Evolutionary conservation across 2,329 filamentous ascomycete genomes (phyloP).

Genomic region (Apiospora rasikravindrae): DNA sequence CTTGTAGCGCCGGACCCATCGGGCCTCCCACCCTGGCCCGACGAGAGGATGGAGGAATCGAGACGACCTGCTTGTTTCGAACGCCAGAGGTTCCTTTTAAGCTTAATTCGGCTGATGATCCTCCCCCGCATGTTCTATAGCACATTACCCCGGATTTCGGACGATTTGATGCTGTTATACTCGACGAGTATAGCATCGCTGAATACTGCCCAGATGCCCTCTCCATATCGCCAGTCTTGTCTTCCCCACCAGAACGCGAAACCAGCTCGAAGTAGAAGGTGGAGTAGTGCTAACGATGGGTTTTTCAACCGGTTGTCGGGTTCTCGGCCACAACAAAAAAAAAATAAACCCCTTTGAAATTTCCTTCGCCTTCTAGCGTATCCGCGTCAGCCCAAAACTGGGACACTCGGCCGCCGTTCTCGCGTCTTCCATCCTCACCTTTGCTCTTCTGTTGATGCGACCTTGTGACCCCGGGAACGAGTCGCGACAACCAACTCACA

Average conservation of each 20-base stretch:
- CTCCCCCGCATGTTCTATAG: slow-evolving; percentile 15
- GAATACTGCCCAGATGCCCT: not conserved
- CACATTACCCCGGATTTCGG: not conserved
- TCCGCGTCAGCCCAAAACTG: not conserved
- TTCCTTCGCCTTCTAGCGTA: slow-evolving; percentile 1
- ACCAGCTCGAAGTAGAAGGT: slow-evolving; percentile 3
- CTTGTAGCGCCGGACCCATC: not conserved
- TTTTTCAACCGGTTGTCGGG: not conserved
- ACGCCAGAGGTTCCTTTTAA: not conserved
- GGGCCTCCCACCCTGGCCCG: not conserved
- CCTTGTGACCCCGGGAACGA: not conserved
- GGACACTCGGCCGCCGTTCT: not conserved
- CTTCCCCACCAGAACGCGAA: slow-evolving; percentile 10
- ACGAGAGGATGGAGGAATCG: slow-evolving; percentile 12
- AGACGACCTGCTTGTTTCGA: slow-evolving; percentile 4
- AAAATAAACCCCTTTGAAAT: not conserved
- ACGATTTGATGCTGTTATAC: not conserved
- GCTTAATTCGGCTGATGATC: slow-evolving; percentile 11
- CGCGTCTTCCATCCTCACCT: not conserved
- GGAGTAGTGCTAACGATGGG: not conserved
- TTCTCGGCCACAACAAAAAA: not conserved
- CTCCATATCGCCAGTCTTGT: not conserved
- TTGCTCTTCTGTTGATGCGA: not conserved
- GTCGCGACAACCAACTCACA: not conserved
- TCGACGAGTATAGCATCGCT: not conserved